phyloP scores from a whole-genome alignment of 352 stramenopile species.

The Elongisporangium prolatum region DNA sequence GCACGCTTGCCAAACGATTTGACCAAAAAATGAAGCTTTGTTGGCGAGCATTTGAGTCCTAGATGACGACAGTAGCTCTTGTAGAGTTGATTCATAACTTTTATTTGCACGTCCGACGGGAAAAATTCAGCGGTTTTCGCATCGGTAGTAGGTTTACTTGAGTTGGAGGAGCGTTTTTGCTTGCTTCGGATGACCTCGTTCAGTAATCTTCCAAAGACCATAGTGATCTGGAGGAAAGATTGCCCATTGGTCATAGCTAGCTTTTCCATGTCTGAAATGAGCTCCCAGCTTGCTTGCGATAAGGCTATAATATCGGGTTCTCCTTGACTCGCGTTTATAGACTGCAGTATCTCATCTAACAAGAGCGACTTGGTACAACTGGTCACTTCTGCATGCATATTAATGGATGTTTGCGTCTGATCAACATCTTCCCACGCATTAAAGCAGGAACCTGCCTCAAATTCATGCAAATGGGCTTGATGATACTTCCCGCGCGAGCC shows the following conservation, averaged over 20 bases:
- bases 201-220: constrained; percentile 31
- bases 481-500: not conserved
- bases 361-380: constrained; percentile 1
- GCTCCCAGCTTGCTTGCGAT: constrained; percentile 50
- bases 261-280: constrained; percentile 42
- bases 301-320: constrained; percentile 37
- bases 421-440: not conserved
- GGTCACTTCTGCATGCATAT: not conserved
- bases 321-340: constrained; percentile 21
- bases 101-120: constrained; percentile 32
- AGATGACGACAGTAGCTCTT: constrained; percentile 45
- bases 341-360: constrained; percentile 32
- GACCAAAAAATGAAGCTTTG: constrained; percentile 41
- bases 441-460: too few relatives aligned
- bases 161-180: constrained; percentile 4
- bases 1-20: constrained; percentile 43
- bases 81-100: constrained; percentile 63
- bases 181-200: constrained; percentile 27
- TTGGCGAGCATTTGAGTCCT: constrained; percentile 32
- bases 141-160: not conserved
- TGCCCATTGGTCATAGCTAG: not conserved
- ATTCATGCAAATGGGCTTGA: not conserved
- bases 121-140: constrained; percentile 9
- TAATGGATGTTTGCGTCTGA: not conserved
- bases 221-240: constrained; percentile 7